These are phyloP conservation scores for Solanum ossicruentum DNA, from an alignment of 257 asterid genomes.

Conservation along the genomic window DNA sequence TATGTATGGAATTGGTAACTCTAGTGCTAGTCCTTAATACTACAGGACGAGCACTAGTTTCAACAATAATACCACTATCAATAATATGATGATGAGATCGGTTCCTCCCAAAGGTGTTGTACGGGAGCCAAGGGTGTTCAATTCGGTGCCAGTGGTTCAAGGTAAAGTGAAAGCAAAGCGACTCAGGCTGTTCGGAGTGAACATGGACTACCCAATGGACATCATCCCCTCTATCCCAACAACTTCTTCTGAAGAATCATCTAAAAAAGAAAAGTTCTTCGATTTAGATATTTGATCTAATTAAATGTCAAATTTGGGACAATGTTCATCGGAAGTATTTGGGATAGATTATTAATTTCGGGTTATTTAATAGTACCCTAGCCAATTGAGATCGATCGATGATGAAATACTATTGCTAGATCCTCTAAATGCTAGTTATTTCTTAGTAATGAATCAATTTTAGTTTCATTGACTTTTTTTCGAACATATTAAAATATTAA, in stretches of 20 bases:
- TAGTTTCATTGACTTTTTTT: too few relatives aligned
- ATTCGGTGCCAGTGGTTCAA: constrained; percentile 97
- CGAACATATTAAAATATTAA: too few relatives aligned
- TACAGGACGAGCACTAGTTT: neutral
- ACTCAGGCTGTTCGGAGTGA: constrained; percentile 82
- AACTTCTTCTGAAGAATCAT: neutral
- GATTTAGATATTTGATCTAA: constrained; percentile 46
- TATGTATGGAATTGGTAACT: neutral
- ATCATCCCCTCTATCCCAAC: too few relatives aligned
- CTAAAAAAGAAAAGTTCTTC: constrained; percentile 47
- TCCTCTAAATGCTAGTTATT: neutral
- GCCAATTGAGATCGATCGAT: neutral
- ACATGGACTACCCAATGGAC: constrained; percentile 43
- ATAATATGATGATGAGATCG: neutral
- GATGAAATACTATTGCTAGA: neutral
- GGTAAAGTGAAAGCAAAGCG: constrained; percentile 79
- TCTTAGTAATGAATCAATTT: too few relatives aligned
- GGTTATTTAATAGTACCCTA: neutral
- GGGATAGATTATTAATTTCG: neutral
- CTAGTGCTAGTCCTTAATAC: neutral
- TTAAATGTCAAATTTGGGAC: neutral
- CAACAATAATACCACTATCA: constrained; percentile 6
- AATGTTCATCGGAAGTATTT: neutral
- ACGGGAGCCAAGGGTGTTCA: constrained; percentile 36
- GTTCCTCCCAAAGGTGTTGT: neutral